Evolutionary conservation across 176 grass and related monocot species (phyloP).

Genomic region (Lolium multiflorum): DNA sequence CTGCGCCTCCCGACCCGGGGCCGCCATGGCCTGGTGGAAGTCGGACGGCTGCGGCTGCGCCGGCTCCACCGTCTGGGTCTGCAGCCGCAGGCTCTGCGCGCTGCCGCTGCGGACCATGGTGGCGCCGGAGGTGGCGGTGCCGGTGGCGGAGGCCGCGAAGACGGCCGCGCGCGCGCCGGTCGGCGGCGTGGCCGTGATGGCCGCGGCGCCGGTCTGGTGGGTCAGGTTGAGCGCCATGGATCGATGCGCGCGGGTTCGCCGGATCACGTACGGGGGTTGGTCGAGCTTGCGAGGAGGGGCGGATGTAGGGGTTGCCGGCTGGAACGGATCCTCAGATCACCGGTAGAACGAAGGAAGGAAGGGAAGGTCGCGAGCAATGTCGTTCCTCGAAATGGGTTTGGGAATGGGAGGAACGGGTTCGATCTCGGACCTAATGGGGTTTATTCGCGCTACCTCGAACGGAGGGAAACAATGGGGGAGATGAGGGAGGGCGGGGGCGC

Average conservation of each 20-base stretch:
- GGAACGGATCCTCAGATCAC: background rate
- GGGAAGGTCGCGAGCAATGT: background rate
- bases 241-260: background rate
- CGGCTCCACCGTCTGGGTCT: conserved; percentile 35
- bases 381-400: conserved; percentile 24
- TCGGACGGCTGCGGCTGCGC: conserved; percentile 26
- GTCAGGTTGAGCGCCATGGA: conserved; percentile 74
- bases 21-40: conserved; percentile 45
- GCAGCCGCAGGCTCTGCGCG: background rate
- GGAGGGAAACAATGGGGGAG: background rate
- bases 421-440: conserved; percentile 9
- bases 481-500: background rate
- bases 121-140: no score
- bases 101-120: background rate
- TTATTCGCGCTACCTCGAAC: conserved; percentile 1
- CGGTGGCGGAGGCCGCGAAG: conserved; percentile 29
- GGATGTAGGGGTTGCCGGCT: background rate
- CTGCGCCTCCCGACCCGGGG: conserved; percentile 10
- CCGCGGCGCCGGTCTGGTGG: conserved; percentile 59
- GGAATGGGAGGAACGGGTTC: conserved; percentile 24
- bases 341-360: no score
- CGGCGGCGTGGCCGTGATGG: background rate
- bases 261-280: background rate
- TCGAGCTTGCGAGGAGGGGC: background rate
- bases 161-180: conserved; percentile 1